Evolutionary conservation across 129 eudicot species (phyloP).

Genomic region (Calendula officinalis): DNA sequence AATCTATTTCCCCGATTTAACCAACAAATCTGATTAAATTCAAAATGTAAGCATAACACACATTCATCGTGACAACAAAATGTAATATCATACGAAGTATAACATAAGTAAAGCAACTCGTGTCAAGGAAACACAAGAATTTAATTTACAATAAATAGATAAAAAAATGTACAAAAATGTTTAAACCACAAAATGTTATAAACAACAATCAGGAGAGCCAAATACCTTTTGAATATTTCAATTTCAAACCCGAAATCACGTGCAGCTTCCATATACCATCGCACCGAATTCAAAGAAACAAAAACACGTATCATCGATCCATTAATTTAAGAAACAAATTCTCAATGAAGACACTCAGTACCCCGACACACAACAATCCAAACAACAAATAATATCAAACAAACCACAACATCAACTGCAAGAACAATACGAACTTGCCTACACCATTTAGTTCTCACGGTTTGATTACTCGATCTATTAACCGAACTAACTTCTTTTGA

Average conservation of each 20-base stretch:
- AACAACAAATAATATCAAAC: slow-evolving; percentile 51
- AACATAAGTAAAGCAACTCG: slow-evolving; percentile 9
- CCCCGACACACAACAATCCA: slow-evolving; percentile 77
- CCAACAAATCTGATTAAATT: background rate
- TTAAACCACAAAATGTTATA: slow-evolving; percentile 26
- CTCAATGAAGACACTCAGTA: slow-evolving; percentile 47
- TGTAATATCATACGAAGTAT: slow-evolving; percentile 2
- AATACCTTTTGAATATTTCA: slow-evolving; percentile 24
- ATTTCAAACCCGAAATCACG: slow-evolving; percentile 24
- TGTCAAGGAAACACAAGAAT: slow-evolving; percentile 5
- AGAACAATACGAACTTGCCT: slow-evolving; percentile 71
- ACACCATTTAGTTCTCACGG: slow-evolving; percentile 57
- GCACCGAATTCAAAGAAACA: slow-evolving; percentile 21
- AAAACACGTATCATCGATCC: slow-evolving; percentile 17
- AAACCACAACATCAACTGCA: slow-evolving; percentile 64
- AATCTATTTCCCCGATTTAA: background rate
- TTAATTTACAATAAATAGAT: slow-evolving; percentile 17
- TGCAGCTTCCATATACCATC: slow-evolving; percentile 37
- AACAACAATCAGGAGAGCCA: slow-evolving; percentile 24
- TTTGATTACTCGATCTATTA: slow-evolving; percentile 49
- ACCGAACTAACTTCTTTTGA: slow-evolving; percentile 45
- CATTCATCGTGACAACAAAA: too few species aligned
- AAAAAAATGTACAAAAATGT: slow-evolving; percentile 24
- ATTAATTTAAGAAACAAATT: background rate
- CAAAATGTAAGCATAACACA: background rate